A percentile compares a stretch with the other conserved stretches of the same genome.
phyloP scores from a whole-genome alignment of 352 stramenopile species.

The Blastocystis sp. region DNA sequence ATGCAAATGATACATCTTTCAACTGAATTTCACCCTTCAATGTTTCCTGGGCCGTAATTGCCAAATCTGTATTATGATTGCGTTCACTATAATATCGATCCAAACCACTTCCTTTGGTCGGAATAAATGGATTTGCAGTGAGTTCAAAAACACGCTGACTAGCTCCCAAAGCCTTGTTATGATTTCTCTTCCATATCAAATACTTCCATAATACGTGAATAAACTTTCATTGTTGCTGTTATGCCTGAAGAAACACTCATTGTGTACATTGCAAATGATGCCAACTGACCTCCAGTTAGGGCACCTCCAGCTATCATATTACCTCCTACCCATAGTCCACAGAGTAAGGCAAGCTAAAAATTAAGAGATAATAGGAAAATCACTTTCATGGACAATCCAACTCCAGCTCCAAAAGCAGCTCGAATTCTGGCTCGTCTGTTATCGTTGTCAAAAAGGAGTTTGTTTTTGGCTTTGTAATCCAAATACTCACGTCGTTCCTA shows the following conservation, averaged over 20 bases:
- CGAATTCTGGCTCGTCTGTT: slow-evolving; percentile 61
- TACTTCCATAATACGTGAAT: slow-evolving; percentile 59
- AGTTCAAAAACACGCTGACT: slow-evolving; percentile 57
- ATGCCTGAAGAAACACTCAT: slow-evolving; percentile 57
- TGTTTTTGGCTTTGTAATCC: slow-evolving; percentile 59
- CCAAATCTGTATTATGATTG: slow-evolving; percentile 47
- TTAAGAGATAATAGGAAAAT: neutral
- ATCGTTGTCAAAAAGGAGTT: slow-evolving; percentile 58
- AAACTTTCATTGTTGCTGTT: slow-evolving; percentile 54
- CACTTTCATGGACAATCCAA: slow-evolving; percentile 44
- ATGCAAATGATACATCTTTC: slow-evolving; percentile 25
- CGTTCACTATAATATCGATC: slow-evolving; percentile 50
- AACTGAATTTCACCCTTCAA: slow-evolving; percentile 47
- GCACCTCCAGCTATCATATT: slow-evolving; percentile 46
- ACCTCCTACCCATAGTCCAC: slow-evolving; percentile 52
- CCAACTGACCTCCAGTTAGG: slow-evolving; percentile 29
- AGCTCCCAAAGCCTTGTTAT: slow-evolving; percentile 20
- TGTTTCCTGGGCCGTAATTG: neutral
- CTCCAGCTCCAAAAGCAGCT: slow-evolving; percentile 36
- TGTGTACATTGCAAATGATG: slow-evolving; percentile 62
- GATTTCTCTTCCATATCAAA: neutral
- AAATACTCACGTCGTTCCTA: slow-evolving; percentile 60
- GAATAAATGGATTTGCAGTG: neutral
- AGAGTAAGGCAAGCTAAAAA: slow-evolving; percentile 4
- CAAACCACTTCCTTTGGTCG: slow-evolving; percentile 4